phyloP scores from a whole-genome alignment of 2,329 filamentous ascomycete species.

The Apiospora marii region DNA sequence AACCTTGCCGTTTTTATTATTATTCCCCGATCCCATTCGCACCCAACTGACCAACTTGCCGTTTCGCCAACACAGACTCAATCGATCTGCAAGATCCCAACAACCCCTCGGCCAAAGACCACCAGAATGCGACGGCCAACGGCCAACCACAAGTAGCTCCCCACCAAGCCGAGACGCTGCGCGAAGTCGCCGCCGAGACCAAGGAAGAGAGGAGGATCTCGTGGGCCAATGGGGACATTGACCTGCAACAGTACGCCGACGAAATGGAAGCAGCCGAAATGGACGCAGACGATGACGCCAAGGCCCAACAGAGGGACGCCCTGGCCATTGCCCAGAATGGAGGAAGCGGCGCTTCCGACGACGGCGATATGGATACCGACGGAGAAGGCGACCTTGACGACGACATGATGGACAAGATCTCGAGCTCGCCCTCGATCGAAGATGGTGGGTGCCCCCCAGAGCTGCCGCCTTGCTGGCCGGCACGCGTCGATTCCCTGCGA shows the following conservation, averaged over 20 bases:
- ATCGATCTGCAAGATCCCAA: constrained; percentile 91
- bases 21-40: not conserved
- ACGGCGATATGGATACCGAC: constrained; percentile 71
- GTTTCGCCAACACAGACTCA: constrained; percentile 68
- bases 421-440: constrained; percentile 97
- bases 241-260: constrained; percentile 55
- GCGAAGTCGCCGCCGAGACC: constrained; percentile 79
- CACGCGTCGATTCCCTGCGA: constrained; percentile 52
- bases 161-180: constrained; percentile 86
- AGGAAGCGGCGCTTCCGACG: constrained; percentile 56
- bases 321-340: constrained; percentile 70
- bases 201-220: constrained; percentile 74
- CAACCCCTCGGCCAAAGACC: constrained; percentile 84
- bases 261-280: constrained; percentile 52
- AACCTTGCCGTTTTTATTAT: not conserved
- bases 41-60: not conserved
- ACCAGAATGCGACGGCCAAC: constrained; percentile 63
- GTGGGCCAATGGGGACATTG: constrained; percentile 52
- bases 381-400: constrained; percentile 82
- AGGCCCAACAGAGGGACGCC: constrained; percentile 62
- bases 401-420: constrained; percentile 98
- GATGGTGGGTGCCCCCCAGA: constrained; percentile 83
- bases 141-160: constrained; percentile 62
- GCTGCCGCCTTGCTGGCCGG: constrained; percentile 50
- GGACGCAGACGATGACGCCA: constrained; percentile 49